These are phyloP conservation scores for Phyllostachys edulis DNA, from an alignment of 176 grass and related monocot genomes.

Conservation along the genomic window DNA sequence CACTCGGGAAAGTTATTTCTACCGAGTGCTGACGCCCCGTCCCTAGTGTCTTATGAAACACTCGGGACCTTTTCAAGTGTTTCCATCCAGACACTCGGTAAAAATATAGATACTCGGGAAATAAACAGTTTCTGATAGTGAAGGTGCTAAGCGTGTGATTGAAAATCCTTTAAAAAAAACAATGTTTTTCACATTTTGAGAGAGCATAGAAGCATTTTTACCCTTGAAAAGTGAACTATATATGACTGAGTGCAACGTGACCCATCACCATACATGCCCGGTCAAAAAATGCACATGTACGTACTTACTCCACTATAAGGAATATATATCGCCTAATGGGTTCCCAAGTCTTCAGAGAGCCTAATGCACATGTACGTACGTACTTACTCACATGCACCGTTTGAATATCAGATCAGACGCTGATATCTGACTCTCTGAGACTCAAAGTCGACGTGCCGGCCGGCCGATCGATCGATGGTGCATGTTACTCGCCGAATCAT, in stretches of 20 bases:
- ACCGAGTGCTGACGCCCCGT: no score
- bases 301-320: no score
- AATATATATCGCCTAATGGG: neutral
- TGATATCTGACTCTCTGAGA: neutral
- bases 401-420: slow-evolving; percentile 21
- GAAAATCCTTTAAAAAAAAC: neutral
- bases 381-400: neutral
- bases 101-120: no score
- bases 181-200: neutral
- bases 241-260: neutral
- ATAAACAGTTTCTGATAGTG: no score
- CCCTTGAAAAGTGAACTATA: no score
- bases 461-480: neutral
- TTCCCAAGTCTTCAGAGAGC: neutral
- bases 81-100: no score
- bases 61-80: no score
- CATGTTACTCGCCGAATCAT: slow-evolving; percentile 28
- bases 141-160: neutral
- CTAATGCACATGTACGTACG: no score
- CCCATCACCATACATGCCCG: neutral
- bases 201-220: neutral
- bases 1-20: no score
- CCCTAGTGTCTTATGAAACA: no score
- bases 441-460: neutral
- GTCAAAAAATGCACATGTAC: neutral